Base-by-base conservation (phyloP, 176 grass and related monocot genomes). In the Themeda triandra region DNA sequence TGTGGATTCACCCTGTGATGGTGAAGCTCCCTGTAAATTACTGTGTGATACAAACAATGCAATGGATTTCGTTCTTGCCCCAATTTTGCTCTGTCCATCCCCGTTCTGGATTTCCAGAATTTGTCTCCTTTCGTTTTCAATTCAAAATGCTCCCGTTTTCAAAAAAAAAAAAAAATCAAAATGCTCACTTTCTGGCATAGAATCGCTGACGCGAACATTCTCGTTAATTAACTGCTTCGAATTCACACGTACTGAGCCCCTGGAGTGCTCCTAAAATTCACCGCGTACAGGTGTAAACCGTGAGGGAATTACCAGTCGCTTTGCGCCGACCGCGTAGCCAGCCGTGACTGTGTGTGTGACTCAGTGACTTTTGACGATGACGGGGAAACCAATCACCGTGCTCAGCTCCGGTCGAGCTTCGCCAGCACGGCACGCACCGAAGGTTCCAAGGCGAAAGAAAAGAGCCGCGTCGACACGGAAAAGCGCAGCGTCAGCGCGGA, bases 401-500 rank as follows among this genome's bases (percentile, higher is more conserved):
- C 40, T 46, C 13, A 3, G 40, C 70, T 48, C n/a, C n/a, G 24
- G 10, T 2, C 27, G 46, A 13, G 73, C 84, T 86, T 83, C 27
- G 14, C 27, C 42, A 10, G 77, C 63, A 81, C 87, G 82, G 24
- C 69, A 68, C 81, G 64, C 35, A 9, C 69, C 69, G 76, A 68
- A 75, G 71, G 9, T 81, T 86, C 71, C 77, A 39, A 29, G 29
- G 75, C 58, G 11, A 10, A 13, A 48, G 54, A 7, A 13, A 13
- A 48, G 4, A 39, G 42, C 25, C 23, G 76, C 53, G 63, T 75
- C 69, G 76, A 63, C 77, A 56, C 76, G 82, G 82, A 60, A 88
- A 85, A 62, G 76, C 3, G 75, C 59, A 2, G 67, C 76, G 60
- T 84, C 76, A 84, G 45, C 49, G 82, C 28, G n/a, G 69, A 80